Conservation (phyloP, 208 protist genomes). For the Dictyostelium gargantuum region DNA sequence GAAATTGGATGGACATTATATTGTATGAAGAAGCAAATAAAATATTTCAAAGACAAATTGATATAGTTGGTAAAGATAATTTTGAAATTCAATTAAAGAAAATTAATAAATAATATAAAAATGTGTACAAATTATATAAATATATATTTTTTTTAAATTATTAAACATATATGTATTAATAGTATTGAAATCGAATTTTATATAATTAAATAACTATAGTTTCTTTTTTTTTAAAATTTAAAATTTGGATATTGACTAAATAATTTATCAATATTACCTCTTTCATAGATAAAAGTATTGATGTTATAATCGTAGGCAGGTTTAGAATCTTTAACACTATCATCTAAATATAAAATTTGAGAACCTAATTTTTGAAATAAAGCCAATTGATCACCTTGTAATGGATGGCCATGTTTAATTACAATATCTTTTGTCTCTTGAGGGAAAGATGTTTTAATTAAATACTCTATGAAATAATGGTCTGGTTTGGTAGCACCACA, state of each 20-base stretch:
- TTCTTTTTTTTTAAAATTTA: background rate
- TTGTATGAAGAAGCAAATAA: background rate
- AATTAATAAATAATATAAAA: background rate
- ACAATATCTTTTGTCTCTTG: background rate
- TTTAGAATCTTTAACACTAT: constrained; percentile 35
- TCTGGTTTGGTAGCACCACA: constrained; percentile 24
- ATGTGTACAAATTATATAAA: no score
- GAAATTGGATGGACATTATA: constrained; percentile 13
- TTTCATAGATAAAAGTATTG: background rate
- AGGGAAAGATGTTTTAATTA: constrained; percentile 9
- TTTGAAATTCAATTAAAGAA: background rate
- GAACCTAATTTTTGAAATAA: background rate
- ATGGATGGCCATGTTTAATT: background rate
- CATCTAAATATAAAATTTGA: constrained; percentile 21
- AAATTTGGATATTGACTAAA: background rate
- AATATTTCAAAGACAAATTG: constrained; percentile 23
- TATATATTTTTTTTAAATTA: no score
- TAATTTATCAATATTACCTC: constrained; percentile 9
- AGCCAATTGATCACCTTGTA: background rate
- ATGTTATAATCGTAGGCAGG: background rate
- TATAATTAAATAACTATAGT: no score
- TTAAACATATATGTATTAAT: no score
- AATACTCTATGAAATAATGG: background rate
- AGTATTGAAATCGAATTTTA: no score
- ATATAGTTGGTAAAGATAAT: constrained; percentile 9